phyloP scores from a whole-genome alignment of 2,329 filamentous ascomycete species.

The Phyllosticta citriasiana region DNA sequence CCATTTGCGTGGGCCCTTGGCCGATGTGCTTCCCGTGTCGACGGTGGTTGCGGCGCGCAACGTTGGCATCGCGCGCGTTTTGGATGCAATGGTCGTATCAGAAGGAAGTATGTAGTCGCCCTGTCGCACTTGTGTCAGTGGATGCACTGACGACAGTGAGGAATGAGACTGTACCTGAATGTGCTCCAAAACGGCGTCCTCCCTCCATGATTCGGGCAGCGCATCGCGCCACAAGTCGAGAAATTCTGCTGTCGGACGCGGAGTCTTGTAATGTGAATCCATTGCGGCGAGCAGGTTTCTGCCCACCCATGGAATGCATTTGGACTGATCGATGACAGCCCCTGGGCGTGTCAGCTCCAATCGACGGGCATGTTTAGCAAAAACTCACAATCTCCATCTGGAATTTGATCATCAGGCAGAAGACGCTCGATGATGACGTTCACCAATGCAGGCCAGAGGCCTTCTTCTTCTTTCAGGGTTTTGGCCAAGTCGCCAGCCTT shows the following conservation, averaged over 20 bases:
- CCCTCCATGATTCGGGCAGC: conserved; percentile 28
- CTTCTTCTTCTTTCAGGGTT: conserved; percentile 25
- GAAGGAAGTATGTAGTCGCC: conserved; percentile 24
- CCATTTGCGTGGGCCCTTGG: conserved; percentile 26
- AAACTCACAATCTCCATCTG: conserved; percentile 15
- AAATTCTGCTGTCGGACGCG: conserved; percentile 25
- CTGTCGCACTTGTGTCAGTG: not conserved
- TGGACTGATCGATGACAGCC: conserved; percentile 25
- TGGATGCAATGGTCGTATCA: conserved; percentile 22
- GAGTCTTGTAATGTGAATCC: conserved; percentile 12
- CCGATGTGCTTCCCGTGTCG: conserved; percentile 10
- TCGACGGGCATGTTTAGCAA: not conserved
- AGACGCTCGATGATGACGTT: conserved; percentile 29
- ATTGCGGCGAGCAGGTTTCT: conserved; percentile 21
- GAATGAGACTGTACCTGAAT: conserved; percentile 15
- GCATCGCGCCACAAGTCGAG: conserved; percentile 27
- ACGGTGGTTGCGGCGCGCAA: conserved; percentile 11
- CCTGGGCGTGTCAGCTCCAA: conserved; percentile 11
- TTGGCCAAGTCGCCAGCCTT: conserved; percentile 23
- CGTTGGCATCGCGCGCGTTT: conserved; percentile 12
- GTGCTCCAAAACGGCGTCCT: conserved; percentile 22
- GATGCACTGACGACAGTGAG: not conserved
- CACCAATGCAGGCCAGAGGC: conserved; percentile 26
- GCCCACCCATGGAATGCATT: conserved; percentile 24
- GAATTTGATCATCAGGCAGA: conserved; percentile 19